phyloP scores from a whole-genome alignment of 2,329 filamentous ascomycete species.

The Neophaeococcomyces aloes region DNA sequence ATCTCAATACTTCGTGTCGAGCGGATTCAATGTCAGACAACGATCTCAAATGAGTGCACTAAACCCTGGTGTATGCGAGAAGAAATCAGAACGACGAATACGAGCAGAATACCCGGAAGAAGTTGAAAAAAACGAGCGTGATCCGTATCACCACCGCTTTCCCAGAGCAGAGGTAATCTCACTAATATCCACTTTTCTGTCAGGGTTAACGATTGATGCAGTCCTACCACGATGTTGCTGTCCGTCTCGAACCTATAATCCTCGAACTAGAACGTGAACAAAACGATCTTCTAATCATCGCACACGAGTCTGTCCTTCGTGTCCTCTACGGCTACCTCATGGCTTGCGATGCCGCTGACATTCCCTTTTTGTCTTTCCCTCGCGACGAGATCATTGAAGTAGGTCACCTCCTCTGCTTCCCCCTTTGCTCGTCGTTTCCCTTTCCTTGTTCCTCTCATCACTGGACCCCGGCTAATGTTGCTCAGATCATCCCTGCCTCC shows the following conservation, averaged over 20 bases:
- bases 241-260: constrained; percentile 93
- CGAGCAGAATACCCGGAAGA: constrained; percentile 78
- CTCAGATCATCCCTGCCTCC: constrained; percentile 78
- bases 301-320: constrained; percentile 92
- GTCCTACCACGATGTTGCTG: constrained; percentile 98
- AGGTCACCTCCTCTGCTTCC: constrained; percentile 18
- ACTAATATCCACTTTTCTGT: background rate
- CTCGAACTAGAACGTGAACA: constrained; percentile 93
- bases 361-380: constrained; percentile 84
- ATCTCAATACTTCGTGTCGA: constrained; percentile 64
- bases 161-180: constrained; percentile 71
- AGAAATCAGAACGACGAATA: constrained; percentile 75
- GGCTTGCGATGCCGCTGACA: constrained; percentile 93
- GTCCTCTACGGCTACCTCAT: constrained; percentile 96
- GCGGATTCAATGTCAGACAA: constrained; percentile 78
- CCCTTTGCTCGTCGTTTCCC: background rate
- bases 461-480: constrained; percentile 3
- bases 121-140: constrained; percentile 80
- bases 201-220: constrained; percentile 30
- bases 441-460: constrained; percentile 11
- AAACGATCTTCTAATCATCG: constrained; percentile 95
- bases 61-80: constrained; percentile 92
- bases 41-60: constrained; percentile 94
- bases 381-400: constrained; percentile 94
- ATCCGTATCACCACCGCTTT: constrained; percentile 95